Evolutionary conservation across 2,329 filamentous ascomycete species (phyloP).

Genomic region (Colletotrichum spaethianum): DNA sequence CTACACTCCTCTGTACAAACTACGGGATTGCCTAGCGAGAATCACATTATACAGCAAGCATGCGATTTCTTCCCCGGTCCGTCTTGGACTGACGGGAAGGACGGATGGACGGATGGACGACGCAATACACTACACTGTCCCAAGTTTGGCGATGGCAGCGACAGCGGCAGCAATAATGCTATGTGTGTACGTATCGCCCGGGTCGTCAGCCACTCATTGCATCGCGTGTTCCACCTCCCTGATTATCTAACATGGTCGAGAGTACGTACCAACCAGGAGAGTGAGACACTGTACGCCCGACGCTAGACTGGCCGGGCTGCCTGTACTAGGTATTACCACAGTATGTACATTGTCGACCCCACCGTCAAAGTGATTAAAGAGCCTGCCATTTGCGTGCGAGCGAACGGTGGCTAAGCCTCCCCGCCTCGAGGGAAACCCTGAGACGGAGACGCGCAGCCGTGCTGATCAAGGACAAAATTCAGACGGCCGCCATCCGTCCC

Average conservation of each 20-base stretch:
- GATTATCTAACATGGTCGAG: not conserved
- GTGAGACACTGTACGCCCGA: constrained; percentile 32
- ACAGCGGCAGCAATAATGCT: not conserved
- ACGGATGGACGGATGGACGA: too few relatives aligned
- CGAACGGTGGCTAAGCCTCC: constrained; percentile 24
- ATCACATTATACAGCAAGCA: not conserved
- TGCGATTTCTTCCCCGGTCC: too few relatives aligned
- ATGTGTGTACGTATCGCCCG: not conserved
- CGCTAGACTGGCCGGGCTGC: constrained; percentile 19
- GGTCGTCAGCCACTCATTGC: constrained; percentile 10
- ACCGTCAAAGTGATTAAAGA: constrained; percentile 22
- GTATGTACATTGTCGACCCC: not conserved
- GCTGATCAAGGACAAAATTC: constrained; percentile 20
- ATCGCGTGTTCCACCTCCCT: not conserved
- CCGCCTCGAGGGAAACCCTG: constrained; percentile 26
- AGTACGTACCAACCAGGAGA: not conserved
- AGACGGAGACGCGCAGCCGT: constrained; percentile 26
- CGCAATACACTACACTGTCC: not conserved
- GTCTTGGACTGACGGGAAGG: not conserved
- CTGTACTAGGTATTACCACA: too few relatives aligned
- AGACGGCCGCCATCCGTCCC: constrained; percentile 24
- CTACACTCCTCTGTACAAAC: too few relatives aligned
- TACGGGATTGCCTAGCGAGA: not conserved
- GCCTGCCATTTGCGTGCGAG: not conserved
- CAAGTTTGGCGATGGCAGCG: constrained; percentile 11